Evolutionary conservation across 2,329 filamentous ascomycete species (phyloP), one percentile per base, ranked within the genome.

Genomic region (Didymella lethalis): DNA sequence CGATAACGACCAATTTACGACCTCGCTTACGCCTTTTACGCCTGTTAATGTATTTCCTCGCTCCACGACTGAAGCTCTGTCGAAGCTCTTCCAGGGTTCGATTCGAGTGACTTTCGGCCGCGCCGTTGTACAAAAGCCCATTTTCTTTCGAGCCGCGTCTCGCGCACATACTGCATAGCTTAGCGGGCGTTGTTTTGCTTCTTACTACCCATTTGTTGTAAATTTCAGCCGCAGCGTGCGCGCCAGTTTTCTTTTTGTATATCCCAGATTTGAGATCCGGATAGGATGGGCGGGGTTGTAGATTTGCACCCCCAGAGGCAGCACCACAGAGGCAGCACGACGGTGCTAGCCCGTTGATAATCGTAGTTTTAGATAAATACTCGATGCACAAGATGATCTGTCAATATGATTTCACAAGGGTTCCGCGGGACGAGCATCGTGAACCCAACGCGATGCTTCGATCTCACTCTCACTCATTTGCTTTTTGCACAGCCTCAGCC

Each of bases 121-220:
- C 63, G 63, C 65, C 59, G 51, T 57, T 67, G 68, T 72, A 71
- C 61, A 72, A 64, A 63, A 57, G 26, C 57, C 59, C 60, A 57
- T 56, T 62, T 48, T 46, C 59, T 45, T 56, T 54, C 56, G 32
- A 47, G 60, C 54, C 57, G 62, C 55, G 51, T 59, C 43, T 50
- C 48, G 65, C 55, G 60, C 58, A 55, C 61, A 66, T 64, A 70
- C 65, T 57, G 65, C 66, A 70, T 68, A 65, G 64, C 68, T 65
- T 72, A 72, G 74, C 71, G 71, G 74, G 74, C 70, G 71, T 75
- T 73, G 3, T 26, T 61, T 55, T 59, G 43, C 28, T 56, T 60
- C 48, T 43, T 54, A 64, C 48, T 65, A 43, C 57, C 46, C 54
- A 50, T 52, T 49, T 54, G 55, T 63, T 62, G 29, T 47, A 61